Evolutionary conservation across 2,329 filamentous ascomycete genomes (phyloP), one percentile per base, ranked within the genome.

Genomic region (Ophiostoma sp.): DNA sequence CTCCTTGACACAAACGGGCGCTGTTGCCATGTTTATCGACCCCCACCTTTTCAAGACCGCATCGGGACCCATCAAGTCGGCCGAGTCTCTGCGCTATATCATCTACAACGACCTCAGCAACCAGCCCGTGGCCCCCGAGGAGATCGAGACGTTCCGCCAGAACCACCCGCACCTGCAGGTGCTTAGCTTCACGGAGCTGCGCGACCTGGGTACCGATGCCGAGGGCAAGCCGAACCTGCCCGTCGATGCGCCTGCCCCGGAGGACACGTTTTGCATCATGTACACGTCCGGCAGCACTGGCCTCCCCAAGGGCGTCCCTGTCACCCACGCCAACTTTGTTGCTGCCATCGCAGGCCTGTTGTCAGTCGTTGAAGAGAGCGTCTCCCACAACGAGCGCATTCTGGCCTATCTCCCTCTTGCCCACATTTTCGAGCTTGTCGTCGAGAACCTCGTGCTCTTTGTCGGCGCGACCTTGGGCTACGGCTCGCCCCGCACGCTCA

Each of bases 341-440:
- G 91, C 92, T 72, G 91, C 90, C 68, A 86, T 97, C 72, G 90
- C 94, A 64, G 95, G 95, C 76, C 86, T 97, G 63, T 86, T 89
- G 75, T 85, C 85, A 58, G 88, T 92, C 71, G 88, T 98, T 64
- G 91, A 90, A 36, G 87, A 89, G 69, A 89, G 89, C 74, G 86
- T 98, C 65, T 89, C 88, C 70, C 87, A 89, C 69, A 87, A 85
- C 63, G 95, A 99, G 74, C 85, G 85, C 63, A 83, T 98, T 60
- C 85, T 99, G 63, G 92, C 93, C 36, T 99, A 98, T 78, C 86
- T 99, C 14, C 95, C 95, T 1, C 88, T 96, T 67, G 93, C 95
- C 2, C 95, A 99, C 77, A 98, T 98, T 75, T 88, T 99, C 74
- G 95, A 99, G 79, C 95, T 97, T 78, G 90, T 94, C 69, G 92